These are phyloP conservation scores for Boletales sp. DNA, from an alignment of 768 basidiomycete species.

Conservation along the genomic window DNA sequence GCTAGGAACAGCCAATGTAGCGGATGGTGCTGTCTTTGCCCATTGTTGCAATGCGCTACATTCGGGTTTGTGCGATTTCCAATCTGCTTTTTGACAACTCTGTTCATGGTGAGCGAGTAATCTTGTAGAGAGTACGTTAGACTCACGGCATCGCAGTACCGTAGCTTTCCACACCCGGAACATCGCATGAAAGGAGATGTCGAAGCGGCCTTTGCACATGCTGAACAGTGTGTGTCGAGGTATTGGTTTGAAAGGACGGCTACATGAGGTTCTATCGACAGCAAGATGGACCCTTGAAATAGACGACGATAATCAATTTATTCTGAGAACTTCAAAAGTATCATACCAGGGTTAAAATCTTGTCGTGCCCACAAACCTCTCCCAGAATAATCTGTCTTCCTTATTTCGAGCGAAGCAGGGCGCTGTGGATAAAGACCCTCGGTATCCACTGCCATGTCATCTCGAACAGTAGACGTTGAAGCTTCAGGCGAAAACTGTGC, in stretches of 20 bases:
- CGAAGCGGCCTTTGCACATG: conserved; percentile 48
- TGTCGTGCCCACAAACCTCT: conserved; percentile 45
- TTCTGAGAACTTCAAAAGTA: neutral
- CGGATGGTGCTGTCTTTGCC: conserved; percentile 47
- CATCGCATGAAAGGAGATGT: conserved; percentile 59
- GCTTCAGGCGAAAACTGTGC: conserved; percentile 24
- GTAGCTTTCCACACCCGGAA: conserved; percentile 60
- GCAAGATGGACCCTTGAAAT: conserved; percentile 51
- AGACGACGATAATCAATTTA: neutral
- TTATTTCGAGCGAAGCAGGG: conserved; percentile 41
- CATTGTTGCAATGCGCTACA: conserved; percentile 65
- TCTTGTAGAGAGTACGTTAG: neutral
- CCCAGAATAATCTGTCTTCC: conserved; percentile 35
- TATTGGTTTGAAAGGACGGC: conserved; percentile 61
- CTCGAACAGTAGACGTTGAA: conserved; percentile 1
- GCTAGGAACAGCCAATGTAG: conserved; percentile 51
- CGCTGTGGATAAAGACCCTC: conserved; percentile 25
- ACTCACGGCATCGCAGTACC: conserved; percentile 76
- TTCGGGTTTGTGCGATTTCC: conserved; percentile 74
- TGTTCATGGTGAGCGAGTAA: conserved; percentile 1
- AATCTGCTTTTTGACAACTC: conserved; percentile 75
- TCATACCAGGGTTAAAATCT: conserved; percentile 36
- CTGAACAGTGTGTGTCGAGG: conserved; percentile 64
- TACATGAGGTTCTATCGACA: conserved; percentile 58
- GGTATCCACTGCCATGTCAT: conserved; percentile 4